phyloP scores from a whole-genome alignment of 2,329 filamentous ascomycete species.

The Colletotrichum plurivorum region DNA sequence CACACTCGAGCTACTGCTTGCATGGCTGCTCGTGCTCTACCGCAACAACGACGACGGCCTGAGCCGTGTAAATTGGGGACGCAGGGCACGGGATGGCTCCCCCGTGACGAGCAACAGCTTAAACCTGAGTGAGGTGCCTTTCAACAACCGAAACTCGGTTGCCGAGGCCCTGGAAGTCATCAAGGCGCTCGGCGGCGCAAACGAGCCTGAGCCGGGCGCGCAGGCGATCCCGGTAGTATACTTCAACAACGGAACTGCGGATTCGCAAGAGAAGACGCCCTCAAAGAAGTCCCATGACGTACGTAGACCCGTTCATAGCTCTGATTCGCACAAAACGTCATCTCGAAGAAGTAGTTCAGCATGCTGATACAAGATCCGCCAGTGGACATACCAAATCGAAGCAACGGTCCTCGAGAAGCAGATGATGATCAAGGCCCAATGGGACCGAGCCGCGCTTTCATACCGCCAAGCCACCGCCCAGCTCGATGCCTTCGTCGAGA shows the following conservation, averaged over 20 bases:
- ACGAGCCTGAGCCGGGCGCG: constrained; percentile 7
- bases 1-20: constrained; percentile 42
- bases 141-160: constrained; percentile 39
- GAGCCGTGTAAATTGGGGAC: constrained; percentile 40
- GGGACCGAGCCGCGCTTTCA: constrained; percentile 40
- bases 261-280: constrained; percentile 31
- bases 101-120: constrained; percentile 23
- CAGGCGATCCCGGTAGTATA: constrained; percentile 34
- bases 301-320: constrained; percentile 17
- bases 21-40: constrained; percentile 44
- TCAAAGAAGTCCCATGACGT: constrained; percentile 33
- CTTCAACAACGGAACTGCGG: constrained; percentile 39
- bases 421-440: constrained; percentile 41
- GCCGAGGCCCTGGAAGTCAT: constrained; percentile 33
- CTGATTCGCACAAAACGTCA: background rate
- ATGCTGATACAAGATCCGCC: constrained; percentile 16
- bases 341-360: background rate
- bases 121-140: constrained; percentile 36
- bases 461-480: constrained; percentile 38
- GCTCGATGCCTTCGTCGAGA: constrained; percentile 42
- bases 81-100: constrained; percentile 27
- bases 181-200: constrained; percentile 19
- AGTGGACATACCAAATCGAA: constrained; percentile 45
- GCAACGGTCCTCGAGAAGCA: constrained; percentile 33
- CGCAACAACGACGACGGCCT: constrained; percentile 43